These are phyloP conservation scores for Drosera capensis DNA, from an alignment of 148 eudicot species.

Conservation along the genomic window DNA sequence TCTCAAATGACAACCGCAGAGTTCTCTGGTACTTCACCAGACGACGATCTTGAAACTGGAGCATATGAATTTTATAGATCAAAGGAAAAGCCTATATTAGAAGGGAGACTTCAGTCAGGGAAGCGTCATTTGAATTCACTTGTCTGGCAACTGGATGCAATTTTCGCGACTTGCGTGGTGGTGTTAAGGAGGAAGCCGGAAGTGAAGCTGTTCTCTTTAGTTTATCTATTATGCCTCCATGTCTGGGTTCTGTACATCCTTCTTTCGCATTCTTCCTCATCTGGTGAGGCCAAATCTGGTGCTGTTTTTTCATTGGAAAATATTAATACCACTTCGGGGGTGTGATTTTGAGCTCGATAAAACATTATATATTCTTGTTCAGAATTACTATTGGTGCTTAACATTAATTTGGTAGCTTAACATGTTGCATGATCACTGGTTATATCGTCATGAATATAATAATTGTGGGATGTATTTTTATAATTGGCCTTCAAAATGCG, in stretches of 20 bases:
- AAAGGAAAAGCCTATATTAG: slow-evolving; percentile 42
- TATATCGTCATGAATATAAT: too few species aligned
- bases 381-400: too few species aligned
- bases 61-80: slow-evolving; percentile 32
- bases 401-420: too few species aligned
- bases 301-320: slow-evolving; percentile 70
- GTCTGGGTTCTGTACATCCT: slow-evolving; percentile 68
- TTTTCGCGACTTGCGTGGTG: slow-evolving; percentile 53
- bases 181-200: slow-evolving; percentile 64
- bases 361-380: neutral
- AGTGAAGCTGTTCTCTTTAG: slow-evolving; percentile 53
- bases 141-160: slow-evolving; percentile 64
- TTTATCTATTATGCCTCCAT: slow-evolving; percentile 56
- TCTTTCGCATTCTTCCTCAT: slow-evolving; percentile 44
- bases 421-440: too few species aligned
- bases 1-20: slow-evolving; percentile 14
- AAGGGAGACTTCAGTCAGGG: slow-evolving; percentile 50
- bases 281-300: slow-evolving; percentile 50
- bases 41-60: slow-evolving; percentile 49
- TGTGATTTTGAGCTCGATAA: slow-evolving; percentile 11
- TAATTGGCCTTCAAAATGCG: too few species aligned
- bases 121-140: slow-evolving; percentile 67
- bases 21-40: slow-evolving; percentile 24
- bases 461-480: too few species aligned
- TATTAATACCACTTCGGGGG: slow-evolving; percentile 46